Base-by-base conservation (phyloP, 1,284 basidiomycete genomes). In the Ganoderma multipileum region DNA sequence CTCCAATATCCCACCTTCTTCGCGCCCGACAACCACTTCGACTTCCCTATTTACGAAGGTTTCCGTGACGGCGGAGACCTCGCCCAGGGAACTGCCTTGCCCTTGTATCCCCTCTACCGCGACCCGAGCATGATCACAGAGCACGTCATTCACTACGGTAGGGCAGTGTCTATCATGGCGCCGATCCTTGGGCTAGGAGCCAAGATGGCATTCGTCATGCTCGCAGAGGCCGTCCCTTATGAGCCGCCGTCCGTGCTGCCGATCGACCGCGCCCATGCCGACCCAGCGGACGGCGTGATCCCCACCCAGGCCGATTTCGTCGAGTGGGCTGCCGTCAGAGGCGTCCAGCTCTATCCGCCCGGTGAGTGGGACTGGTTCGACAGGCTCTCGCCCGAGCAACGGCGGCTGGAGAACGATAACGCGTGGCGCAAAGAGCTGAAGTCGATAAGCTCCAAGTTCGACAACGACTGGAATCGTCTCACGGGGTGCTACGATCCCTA, bases 251-350 rank as follows among this genome's bases (percentile, higher is more conserved):
- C 79, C 0, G 79, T 83, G 14, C 79, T 90, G 12, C 87, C 87
- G 0, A 74, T 77, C 33, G 84, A 83, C 18, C 84, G 88, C 16
- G 81, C 77, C 3, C 80, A 84, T 7, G 84, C 85, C 9, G 61
- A 69, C 64, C 68, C 61, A 75, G 18, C 76, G 75, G 41, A 76
- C 76, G 26, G 80, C 77, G n/a, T 67, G 33, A 58, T 64, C 57
- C 84, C 86, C 0, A 91, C 89, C 0, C 84, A 86, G 67, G 89
- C 85, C 47, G 91, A 93, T 77, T 81, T 91, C 30, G 75, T 79
- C 14, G 89, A 91, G 73, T 79, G 89, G 73, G 92, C 92, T 70
- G 75, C 80, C 3, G 76, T 81, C 78, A 72, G 79, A 73, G 72
- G 77, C 77, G 72, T 81, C 67, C 74, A 79, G 57, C 71, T 79